Evolutionary conservation across 306 rosid genomes (phyloP).

Genomic region (Inga laurina): DNA sequence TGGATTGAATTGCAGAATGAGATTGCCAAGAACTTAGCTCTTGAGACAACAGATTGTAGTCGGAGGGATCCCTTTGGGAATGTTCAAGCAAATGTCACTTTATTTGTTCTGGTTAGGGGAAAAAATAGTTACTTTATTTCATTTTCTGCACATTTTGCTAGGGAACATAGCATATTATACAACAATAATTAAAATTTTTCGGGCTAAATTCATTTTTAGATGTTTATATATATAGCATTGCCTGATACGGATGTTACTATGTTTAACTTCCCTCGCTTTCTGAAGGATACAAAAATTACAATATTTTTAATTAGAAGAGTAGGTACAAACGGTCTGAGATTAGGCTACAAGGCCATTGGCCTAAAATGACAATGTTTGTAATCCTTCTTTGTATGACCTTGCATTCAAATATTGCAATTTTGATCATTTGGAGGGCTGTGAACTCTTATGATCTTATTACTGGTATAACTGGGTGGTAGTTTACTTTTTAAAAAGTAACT

Average conservation of each 20-base stretch:
- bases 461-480: neutral
- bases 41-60: conserved; percentile 20
- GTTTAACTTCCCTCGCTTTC: neutral
- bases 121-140: conserved; percentile 2
- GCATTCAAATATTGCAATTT: neutral
- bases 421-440: neutral
- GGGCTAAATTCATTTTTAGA: conserved; percentile 44
- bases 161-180: conserved; percentile 36
- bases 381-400: neutral
- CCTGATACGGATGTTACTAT: conserved; percentile 1
- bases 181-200: conserved; percentile 33
- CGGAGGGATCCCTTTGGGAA: conserved; percentile 17
- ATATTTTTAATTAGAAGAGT: too few species aligned
- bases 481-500: too few species aligned
- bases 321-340: too few species aligned
- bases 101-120: neutral
- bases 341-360: too few species aligned
- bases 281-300: neutral
- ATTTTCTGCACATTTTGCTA: conserved; percentile 29
- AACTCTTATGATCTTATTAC: neutral
- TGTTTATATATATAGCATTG: conserved; percentile 20
- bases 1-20: conserved; percentile 61
- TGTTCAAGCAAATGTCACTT: conserved; percentile 20
- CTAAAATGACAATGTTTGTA: neutral
- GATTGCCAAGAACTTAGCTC: conserved; percentile 2